Evolutionary conservation across 164 flowering plant species (phyloP).

Genomic region (Taxillus chinensis): DNA sequence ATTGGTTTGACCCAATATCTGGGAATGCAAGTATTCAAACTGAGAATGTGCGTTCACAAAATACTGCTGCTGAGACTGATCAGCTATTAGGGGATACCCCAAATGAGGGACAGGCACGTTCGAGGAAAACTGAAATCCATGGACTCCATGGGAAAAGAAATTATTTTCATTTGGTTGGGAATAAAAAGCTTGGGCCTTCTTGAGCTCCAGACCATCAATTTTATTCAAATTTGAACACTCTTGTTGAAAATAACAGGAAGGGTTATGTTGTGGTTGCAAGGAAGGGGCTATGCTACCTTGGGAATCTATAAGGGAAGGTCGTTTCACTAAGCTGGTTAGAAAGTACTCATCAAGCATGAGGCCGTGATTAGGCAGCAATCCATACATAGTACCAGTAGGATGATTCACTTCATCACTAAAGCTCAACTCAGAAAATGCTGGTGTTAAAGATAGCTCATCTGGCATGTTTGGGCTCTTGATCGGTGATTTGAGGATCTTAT

Average conservation of each 20-base stretch:
- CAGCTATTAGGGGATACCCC: conserved; percentile 26
- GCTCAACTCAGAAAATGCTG: conserved; percentile 38
- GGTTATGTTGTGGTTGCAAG: conserved; percentile 19
- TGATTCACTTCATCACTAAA: conserved; percentile 10
- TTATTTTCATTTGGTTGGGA: conserved; percentile 15
- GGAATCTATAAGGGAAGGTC: conserved; percentile 4
- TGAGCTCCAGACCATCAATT: conserved; percentile 14
- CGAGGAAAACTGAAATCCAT: conserved; percentile 23
- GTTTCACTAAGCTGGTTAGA: conserved; percentile 13
- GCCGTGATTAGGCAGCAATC: conserved; percentile 12
- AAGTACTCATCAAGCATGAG: conserved; percentile 17
- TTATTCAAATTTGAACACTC: conserved; percentile 12
- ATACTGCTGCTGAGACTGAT: conserved; percentile 27
- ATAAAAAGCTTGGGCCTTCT: conserved; percentile 7
- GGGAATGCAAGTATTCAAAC: conserved; percentile 27
- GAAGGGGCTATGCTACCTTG: conserved; percentile 7
- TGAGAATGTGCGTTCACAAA: conserved; percentile 24
- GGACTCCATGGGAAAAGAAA: conserved; percentile 21
- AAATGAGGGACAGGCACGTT: conserved; percentile 20
- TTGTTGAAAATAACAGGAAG: conserved; percentile 7
- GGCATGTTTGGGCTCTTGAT: conserved; percentile 4
- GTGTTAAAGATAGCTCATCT: conserved; percentile 33
- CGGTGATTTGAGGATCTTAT: conserved; percentile 16
- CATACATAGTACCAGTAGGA: conserved; percentile 11
- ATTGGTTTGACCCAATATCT: conserved; percentile 25